Evolutionary conservation across 78 protist genomes (phyloP), one percentile per base, ranked within the genome.

Genomic region (Dictyostelium citrinum): DNA sequence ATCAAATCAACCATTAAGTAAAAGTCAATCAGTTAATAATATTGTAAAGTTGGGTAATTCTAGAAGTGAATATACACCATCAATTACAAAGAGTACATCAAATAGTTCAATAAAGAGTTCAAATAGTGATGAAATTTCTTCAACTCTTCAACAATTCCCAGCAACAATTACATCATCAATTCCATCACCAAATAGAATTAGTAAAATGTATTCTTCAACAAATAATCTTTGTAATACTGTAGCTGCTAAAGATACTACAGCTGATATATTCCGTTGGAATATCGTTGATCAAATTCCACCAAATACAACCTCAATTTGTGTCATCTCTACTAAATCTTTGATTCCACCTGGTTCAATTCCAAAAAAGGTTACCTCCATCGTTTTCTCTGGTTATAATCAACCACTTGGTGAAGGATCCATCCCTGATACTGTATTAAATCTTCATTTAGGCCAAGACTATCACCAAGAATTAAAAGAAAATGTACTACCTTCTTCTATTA

Each of bases 271-370:
- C n/a, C 77, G 37, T 70, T 70, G 77, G 77, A 70, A 70, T 70
- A 35, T 70, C 3, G 9, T 16, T 5, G 77, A 70, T 33, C 39
- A 8, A 70, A 70, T 70, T 31, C 77, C 77, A 70, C 46, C 39
- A 70, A 70, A 70, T 70, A 33, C 43, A 70, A 70, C 39, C 0
- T 70, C 77, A 16, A 14, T 70, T 70, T 70, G 77, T 33, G 77
- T 70, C 5, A 16, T 33, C 17, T 70, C 77, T 2, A 70, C 77
- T 5, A 31, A 33, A 7, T 0, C 35, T 16, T 5, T 33, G 22
- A 70, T 70, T 33, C 77, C 39, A 70, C 43, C 81, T 2, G 90
- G 90, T 70, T 43, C 76, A 12, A 71, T 83, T 14, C 90, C 90
- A 39, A 45, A 31, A 14, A 33, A 33, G 24, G 90, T 83, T 16